These are phyloP conservation scores for Tricholoma bakamatsutake DNA, from an alignment of 768 basidiomycete genomes.

Conservation along the genomic window DNA sequence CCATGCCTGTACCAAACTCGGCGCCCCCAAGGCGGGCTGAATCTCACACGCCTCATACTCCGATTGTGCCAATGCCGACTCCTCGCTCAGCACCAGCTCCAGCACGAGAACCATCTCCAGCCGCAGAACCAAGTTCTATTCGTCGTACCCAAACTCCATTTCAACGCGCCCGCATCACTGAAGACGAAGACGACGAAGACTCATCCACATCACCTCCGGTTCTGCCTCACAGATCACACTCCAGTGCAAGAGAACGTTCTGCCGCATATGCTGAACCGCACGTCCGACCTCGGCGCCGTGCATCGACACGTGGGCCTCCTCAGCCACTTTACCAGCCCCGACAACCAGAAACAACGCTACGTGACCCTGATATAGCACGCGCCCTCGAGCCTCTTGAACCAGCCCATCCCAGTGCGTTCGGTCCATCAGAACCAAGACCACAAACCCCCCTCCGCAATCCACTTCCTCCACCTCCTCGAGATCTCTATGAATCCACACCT, in stretches of 20 bases:
- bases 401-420: background rate
- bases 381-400: background rate
- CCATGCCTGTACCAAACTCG: background rate
- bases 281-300: background rate
- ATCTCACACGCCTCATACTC: background rate
- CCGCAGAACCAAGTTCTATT: background rate
- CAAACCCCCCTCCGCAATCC: constrained; percentile 36
- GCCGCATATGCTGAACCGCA: background rate
- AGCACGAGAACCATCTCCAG: background rate
- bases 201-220: background rate
- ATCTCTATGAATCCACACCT: constrained; percentile 53
- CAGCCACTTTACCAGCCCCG: background rate
- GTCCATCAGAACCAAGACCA: background rate
- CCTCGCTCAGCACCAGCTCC: background rate
- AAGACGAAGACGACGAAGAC: constrained; percentile 2
- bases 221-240: background rate
- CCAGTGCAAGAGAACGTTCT: background rate
- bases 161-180: background rate
- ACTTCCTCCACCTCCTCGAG: constrained; percentile 55
- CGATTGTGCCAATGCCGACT: background rate
- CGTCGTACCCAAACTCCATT: constrained; percentile 5
- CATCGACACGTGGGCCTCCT: background rate
- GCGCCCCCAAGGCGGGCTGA: background rate
- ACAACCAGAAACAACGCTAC: background rate
- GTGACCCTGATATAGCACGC: background rate